phyloP scores from a whole-genome alignment of 768 basidiomycete genomes.

The Neoboletus subvelutipes region DNA sequence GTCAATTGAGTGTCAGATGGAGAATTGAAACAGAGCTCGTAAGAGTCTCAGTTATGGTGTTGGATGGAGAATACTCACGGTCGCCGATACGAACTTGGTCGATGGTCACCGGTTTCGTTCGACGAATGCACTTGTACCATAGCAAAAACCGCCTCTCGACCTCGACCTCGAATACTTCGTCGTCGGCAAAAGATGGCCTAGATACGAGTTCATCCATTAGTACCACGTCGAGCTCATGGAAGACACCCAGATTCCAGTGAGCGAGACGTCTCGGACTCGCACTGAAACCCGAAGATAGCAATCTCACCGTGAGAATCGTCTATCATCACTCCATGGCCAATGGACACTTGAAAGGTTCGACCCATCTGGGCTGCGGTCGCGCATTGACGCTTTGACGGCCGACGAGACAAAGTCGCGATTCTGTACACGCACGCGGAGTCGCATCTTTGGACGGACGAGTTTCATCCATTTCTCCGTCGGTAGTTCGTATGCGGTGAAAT shows the following conservation, averaged over 20 bases:
- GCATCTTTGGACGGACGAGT: conserved; percentile 22
- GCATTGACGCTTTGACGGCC: conserved; percentile 2
- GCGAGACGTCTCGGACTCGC: not conserved
- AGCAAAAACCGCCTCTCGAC: conserved; percentile 22
- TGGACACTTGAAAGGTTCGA: not conserved
- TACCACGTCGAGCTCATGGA: too few relatives aligned
- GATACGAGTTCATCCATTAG: not conserved
- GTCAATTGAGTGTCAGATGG: not conserved
- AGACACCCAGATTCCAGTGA: not conserved
- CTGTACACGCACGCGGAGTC: conserved; percentile 18
- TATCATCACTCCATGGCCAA: conserved; percentile 19
- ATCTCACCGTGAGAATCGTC: conserved; percentile 17
- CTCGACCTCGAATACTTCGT: conserved; percentile 20
- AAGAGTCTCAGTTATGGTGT: not conserved
- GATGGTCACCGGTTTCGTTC: conserved; percentile 18
- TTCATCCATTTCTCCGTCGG: conserved; percentile 21
- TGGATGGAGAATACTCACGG: conserved; percentile 6
- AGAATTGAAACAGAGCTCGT: not conserved
- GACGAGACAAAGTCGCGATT: conserved; percentile 19
- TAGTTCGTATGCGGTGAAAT: conserved; percentile 25
- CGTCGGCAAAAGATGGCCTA: conserved; percentile 19
- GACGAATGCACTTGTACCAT: conserved; percentile 26
- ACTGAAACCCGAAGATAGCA: not conserved
- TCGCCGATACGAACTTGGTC: conserved; percentile 25
- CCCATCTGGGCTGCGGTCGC: conserved; percentile 3